Percentiles rank a stretch among this genome's conserved stretches.
These are phyloP conservation scores for Kwoniella dendrophila DNA, from an alignment of 768 basidiomycete genomes.

Conservation along the genomic window DNA sequence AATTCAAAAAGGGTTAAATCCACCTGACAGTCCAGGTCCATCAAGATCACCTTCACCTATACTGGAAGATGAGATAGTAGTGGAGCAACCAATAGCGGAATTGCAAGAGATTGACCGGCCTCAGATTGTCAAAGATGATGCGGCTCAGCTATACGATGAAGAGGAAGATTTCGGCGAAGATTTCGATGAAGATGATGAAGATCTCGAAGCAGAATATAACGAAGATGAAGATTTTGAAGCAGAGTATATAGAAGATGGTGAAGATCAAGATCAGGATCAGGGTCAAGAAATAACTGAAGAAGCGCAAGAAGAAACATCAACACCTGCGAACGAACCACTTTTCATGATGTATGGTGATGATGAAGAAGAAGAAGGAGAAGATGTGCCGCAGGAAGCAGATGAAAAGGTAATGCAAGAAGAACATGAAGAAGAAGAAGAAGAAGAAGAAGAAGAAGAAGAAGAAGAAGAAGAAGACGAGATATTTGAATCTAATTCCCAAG, in stretches of 20 bases:
- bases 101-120: neutral
- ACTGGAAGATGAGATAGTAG: neutral
- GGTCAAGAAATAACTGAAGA: neutral
- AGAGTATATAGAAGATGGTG: slow-evolving; percentile 15
- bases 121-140: neutral
- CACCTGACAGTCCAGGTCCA: slow-evolving; percentile 34
- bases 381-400: no score
- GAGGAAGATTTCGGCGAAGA: slow-evolving; percentile 8
- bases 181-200: slow-evolving; percentile 5
- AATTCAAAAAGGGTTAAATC: slow-evolving; percentile 38
- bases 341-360: neutral
- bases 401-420: no score
- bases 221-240: slow-evolving; percentile 1
- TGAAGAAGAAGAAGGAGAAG: slow-evolving; percentile 5
- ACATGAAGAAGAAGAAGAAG: neutral
- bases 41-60: slow-evolving; percentile 40
- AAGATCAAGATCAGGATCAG: neutral
- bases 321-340: no score
- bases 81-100: neutral
- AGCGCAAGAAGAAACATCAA: neutral
- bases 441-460: slow-evolving; percentile 10
- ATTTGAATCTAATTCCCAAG: slow-evolving; percentile 13
- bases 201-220: neutral
- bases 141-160: slow-evolving; percentile 3
- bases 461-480: slow-evolving; percentile 9